Evolutionary conservation across 1,284 basidiomycete genomes (phyloP), one percentile per base, ranked within the genome.

Genomic region (Coniophora puteana): DNA sequence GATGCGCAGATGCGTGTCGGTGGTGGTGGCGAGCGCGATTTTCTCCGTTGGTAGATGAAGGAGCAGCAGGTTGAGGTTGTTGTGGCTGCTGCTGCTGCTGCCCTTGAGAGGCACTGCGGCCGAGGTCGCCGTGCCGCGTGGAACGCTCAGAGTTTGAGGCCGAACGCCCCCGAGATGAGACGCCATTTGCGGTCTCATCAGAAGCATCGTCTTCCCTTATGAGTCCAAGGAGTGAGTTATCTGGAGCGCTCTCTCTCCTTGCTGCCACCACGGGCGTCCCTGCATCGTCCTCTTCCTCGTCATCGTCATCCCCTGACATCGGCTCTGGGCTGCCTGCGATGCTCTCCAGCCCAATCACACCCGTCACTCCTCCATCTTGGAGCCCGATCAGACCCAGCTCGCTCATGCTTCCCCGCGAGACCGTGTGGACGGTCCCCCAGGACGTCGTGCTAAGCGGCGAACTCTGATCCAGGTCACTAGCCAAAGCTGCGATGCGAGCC

Each of bases 371-470:
- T 16, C 58, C 61, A n/a, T 62, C 58, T 38, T 59, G 61, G 7
- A 59, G 50, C 11, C 58, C 58, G 16, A 62, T 22, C 7, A 59
- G 58, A 1, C 58, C 52, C 16, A 59, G 58, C 17, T 59, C 61
- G 30, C 48, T 47, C 30, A 50, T 26, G 39, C 46, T 58, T 31
- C 38, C 38, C 27, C 30, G 25, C 46, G 59, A 48, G 16, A 50
- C 38, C 2, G 61, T 53, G 10, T 48, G 55, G 2, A 62, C 49
- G 10, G 58, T 59, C 25, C 58, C 58, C 58, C 58, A 59, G 4
- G 58, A 62, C 13, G 58, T 59, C 45, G 55, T 61, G 38, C 58
- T 62, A 33, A 59, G 48, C 10, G 58, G 59, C 8, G 59, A 61
- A 13, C 58, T 58, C 27, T 43, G 24, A 36, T 48, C 53, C 5